A percentile compares a stretch with the other conserved stretches of the same genome.
phyloP scores from a whole-genome alignment of 306 rosid species.

The Vigna radiata region DNA sequence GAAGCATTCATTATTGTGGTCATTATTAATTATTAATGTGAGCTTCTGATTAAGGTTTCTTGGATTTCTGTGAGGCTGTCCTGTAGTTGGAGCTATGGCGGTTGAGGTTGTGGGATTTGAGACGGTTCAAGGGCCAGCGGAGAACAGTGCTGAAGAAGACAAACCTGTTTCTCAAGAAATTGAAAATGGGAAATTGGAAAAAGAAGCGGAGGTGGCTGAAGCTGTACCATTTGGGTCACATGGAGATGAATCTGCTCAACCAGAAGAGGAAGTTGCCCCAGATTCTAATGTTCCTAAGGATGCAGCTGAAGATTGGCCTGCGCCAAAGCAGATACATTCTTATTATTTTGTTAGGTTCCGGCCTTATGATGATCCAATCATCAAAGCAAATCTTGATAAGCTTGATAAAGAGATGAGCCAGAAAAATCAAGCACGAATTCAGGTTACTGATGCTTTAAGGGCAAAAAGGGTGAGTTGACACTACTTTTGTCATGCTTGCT shows the following conservation, averaged over 20 bases:
- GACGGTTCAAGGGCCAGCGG: constrained; percentile 79
- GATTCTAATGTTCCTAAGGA: constrained; percentile 57
- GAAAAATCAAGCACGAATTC: constrained; percentile 69
- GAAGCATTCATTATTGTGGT: neutral
- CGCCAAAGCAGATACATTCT: constrained; percentile 65
- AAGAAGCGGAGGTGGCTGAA: constrained; percentile 45
- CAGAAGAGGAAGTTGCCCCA: constrained; percentile 38
- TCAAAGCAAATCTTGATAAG: constrained; percentile 69
- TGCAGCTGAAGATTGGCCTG: constrained; percentile 92
- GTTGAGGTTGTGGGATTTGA: constrained; percentile 87
- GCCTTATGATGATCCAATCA: constrained; percentile 71
- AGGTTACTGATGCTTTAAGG: constrained; percentile 66
- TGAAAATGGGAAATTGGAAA: constrained; percentile 74
- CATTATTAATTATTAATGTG: neutral
- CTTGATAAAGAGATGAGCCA: constrained; percentile 66
- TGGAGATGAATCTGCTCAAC: constrained; percentile 68
- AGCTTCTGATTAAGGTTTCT: constrained; percentile 46
- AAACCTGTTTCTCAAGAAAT: constrained; percentile 49
- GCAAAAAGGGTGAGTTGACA: constrained; percentile 74
- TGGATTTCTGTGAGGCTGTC: constrained; percentile 47
- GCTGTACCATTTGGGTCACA: constrained; percentile 68
- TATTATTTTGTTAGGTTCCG: constrained; percentile 74
- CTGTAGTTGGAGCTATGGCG: constrained; percentile 64
- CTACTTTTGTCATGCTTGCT: constrained; percentile 27
- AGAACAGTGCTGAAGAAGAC: constrained; percentile 55